Evolutionary conservation across 1,139 yeast species (phyloP).

Genomic region (Pneumocystis jirovecii): DNA sequence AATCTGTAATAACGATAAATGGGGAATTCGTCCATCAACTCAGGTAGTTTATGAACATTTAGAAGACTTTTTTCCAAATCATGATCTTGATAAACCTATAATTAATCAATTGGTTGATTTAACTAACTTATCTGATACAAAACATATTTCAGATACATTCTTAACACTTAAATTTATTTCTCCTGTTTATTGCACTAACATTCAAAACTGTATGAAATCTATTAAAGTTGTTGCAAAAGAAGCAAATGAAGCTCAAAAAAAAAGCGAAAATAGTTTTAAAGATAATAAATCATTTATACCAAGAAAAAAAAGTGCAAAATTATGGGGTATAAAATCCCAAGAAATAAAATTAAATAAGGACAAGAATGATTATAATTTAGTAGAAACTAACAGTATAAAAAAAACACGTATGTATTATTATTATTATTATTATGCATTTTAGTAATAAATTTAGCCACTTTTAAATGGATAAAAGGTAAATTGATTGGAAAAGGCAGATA

Average conservation of each 20-base stretch:
- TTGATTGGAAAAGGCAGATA: conserved; percentile 92
- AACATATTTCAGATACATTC: background rate
- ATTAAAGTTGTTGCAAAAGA: conserved; percentile 87
- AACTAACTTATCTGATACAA: background rate
- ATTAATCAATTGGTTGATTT: conserved; percentile 45
- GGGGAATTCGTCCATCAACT: conserved; percentile 80
- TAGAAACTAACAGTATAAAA: background rate
- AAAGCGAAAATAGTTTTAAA: conserved; percentile 22
- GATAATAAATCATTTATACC: conserved; percentile 12
- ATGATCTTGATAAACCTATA: conserved; percentile 85
- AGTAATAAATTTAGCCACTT: conserved; percentile 19
- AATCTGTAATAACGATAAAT: conserved; percentile 10
- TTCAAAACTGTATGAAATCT: conserved; percentile 49
- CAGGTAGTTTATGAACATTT: conserved; percentile 84
- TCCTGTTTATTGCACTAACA: background rate
- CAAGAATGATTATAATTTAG: background rate
- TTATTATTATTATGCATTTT: background rate
- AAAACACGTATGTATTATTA: background rate
- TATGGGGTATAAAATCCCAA: conserved; percentile 93
- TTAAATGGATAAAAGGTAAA: conserved; percentile 97
- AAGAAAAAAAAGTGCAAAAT: conserved; percentile 57
- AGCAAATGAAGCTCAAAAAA: conserved; percentile 50
- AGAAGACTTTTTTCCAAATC: conserved; percentile 81
- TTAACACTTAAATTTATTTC: background rate
- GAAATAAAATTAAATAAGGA: conserved; percentile 67